Base-by-base conservation (phyloP, 208 protist genomes). In the Trypanosoma boissoni region DNA sequence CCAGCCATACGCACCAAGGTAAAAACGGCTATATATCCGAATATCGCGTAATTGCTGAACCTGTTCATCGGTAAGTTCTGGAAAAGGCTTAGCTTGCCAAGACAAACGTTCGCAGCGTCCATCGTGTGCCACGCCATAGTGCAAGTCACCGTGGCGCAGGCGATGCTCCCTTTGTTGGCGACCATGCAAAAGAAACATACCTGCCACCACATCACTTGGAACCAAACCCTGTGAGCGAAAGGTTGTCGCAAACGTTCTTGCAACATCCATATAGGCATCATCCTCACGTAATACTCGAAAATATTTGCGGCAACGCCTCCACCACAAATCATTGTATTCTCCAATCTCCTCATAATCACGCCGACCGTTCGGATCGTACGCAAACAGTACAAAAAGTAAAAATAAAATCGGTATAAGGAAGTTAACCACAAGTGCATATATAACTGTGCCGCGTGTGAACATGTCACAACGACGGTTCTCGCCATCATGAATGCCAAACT, bases 141-240 rank as follows among this genome's bases (percentile, higher is more conserved):
- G 20, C 29, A 92, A 62, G 34, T 48, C 48, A 1, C 41, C 27
- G 8, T 58, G 37, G 24, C 74, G 29, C 2, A 71, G n/a, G 24
- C 67, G 65, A 49, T 68, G 68, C 2, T 67, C 78, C 16, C 58
- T 55, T 18, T 62, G 56, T 53, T 95, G 89, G 37, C 81, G 77
- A 24, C 71, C 79, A 59, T 92, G 76, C 36, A 93, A 43, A n/a
- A 95, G 69, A n/a, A 95, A 67, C 42, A 89, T 67, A 16, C 89
- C 89, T 0, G 89, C 86, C 9, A 72, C 82, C 20, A 96, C 76
- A 61, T 96, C 89, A 58, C 79, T 89, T 29, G 81, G 83, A 10
- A 93, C 89, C 45, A 96, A 69, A 66, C 92, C 84, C 65, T 88
- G 91, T 18, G 63, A 81, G n/a, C 78, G 72, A 59, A 96, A 96